Evolutionary conservation across 306 rosid species (phyloP), one percentile per base, ranked within the genome.

Genomic region (Quercus suber): DNA sequence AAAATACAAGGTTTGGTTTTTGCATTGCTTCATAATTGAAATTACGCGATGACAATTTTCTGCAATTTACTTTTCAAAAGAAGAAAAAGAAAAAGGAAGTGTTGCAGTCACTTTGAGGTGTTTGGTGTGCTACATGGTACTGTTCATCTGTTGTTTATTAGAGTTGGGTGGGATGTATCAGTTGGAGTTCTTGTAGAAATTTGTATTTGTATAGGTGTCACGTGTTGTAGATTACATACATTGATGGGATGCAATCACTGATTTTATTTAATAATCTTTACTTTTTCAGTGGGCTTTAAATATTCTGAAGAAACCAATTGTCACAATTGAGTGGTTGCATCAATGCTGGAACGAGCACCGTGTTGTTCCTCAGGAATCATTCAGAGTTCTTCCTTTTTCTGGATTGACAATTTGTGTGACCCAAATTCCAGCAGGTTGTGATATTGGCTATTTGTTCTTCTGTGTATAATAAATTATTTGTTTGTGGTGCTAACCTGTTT

Each of bases 341-440:
- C 95, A 92, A 83, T 95, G 99, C 92, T 87, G 98, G 84, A 86
- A 84, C 23, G 98, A 95, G 84, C 99, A 95, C 83, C 97, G 92
- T 5, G 84, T 90, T 86, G 97, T 92, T 78, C 93, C 98, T 78
- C 99, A 92, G 57, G 97, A 95, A 78, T 86, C 92, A 73, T 92
- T 86, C 84, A 87, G 92, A 82, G 93, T 95, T 78, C 98, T 87
- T 81, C 97, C 98, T 64, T 90, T 95, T 84, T 88, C 92, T 77
- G 99, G 98, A 83, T 83, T 95, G 85, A 90, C 79, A 69, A 95
- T 95, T 79, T 92, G 92, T 71, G 97, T 92, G 72, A 89, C 98
- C 79, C 82, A 97, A 84, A 83, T 92, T 72, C 89, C 90, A 57
- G 90, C 92, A 92, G 99, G 98, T 94, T 78, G 57, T 82, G 37